Evolutionary conservation across 2,329 filamentous ascomycete species (phyloP), one percentile per base, ranked within the genome.

Genomic region (Lachnellula occidentalis): DNA sequence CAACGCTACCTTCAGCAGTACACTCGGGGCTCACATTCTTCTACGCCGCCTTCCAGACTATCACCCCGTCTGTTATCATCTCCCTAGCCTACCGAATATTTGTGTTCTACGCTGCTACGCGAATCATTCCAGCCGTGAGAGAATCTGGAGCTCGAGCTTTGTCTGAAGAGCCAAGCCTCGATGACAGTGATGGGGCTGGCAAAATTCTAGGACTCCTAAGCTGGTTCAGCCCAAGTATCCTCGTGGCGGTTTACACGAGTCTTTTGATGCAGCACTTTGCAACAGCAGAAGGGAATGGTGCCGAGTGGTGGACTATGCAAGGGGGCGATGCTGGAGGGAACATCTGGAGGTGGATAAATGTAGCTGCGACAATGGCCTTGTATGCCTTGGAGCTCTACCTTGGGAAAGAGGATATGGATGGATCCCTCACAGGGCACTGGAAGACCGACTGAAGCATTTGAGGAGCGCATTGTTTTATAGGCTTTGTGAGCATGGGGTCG

Each of bases 221-320:
- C 64, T 96, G 92, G 83, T 97, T 96, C 73, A 94, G 90, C 17
- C 92, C 94, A 0, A 95, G 89, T 22, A 95, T 97, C 53, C 78
- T 99, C 52, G 92, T 99, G 58, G 88, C 94, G 4, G 92, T 97
- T 31, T 99, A 99, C 72, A 99, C 94, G 2, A 96, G 92, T 71
- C 74, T 99, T 49, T 75, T 99, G 34, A 86, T 97, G 76, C 94
- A 97, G 70, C 94, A 99, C 71, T 97, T 99, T 67, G 88, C 90
- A 5, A 86, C 88, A 11, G 87, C 79, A 50, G 82, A 87, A 58
- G 82, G 81, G 24, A 74, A 80, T 55, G 80, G 85, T 57, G 81
- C 80, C 15, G 82, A 85, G 58, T 87, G 92, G 77, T 96, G 92
- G 91, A 92, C 86, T 2, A 85, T 88, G 50, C 86, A 92, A 65